Evolutionary conservation across 2,329 filamentous ascomycete species (phyloP).

Genomic region (Lasiodiplodia gonubiensis): DNA sequence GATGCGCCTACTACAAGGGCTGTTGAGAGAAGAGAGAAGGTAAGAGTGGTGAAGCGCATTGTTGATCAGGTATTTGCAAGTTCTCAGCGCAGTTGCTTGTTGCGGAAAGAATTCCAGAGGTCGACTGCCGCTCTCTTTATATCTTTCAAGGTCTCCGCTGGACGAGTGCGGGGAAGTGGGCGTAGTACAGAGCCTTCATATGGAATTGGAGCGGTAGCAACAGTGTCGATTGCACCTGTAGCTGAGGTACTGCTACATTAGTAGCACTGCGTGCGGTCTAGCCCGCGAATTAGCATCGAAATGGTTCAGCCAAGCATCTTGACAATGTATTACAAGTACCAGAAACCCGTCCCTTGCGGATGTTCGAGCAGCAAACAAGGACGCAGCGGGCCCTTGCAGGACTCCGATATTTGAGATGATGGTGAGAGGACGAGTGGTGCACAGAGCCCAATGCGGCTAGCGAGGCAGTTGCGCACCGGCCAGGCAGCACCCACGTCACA

Average conservation of each 20-base stretch:
- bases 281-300: too few relatives aligned
- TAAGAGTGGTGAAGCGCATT: slow-evolving; percentile 6
- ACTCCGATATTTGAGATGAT: background rate
- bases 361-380: background rate
- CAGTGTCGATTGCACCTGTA: background rate
- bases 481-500: slow-evolving; percentile 18
- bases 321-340: background rate
- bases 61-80: background rate
- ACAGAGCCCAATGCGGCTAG: background rate
- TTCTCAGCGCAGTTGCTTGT: background rate
- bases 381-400: background rate
- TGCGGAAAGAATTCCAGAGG: too few relatives aligned
- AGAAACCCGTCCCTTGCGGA: background rate
- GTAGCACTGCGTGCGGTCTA: background rate
- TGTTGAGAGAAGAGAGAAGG: slow-evolving; percentile 6
- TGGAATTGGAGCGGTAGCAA: background rate
- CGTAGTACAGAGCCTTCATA: background rate
- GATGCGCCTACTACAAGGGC: background rate
- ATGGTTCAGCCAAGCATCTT: background rate
- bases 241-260: background rate
- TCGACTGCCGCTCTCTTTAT: background rate
- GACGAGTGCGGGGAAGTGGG: background rate
- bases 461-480: background rate
- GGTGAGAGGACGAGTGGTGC: background rate
- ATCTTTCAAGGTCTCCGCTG: background rate